Conservation (phyloP, 768 basidiomycete genomes). For the Lactarius indigo region DNA sequence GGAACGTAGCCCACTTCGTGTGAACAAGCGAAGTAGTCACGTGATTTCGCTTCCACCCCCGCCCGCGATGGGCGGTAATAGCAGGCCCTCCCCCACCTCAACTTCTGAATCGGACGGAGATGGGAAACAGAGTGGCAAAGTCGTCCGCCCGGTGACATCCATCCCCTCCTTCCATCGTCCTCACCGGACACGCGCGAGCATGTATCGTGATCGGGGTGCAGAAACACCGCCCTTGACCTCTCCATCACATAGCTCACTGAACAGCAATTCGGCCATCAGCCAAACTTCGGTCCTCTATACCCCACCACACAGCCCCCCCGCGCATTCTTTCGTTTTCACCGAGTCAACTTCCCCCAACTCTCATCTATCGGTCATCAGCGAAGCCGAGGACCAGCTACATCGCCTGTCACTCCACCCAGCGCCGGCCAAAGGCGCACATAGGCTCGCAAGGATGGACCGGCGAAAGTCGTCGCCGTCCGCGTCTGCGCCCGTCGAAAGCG, state of each 20-base stretch:
- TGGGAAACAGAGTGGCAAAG: background rate
- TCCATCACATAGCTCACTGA: slow-evolving; percentile 32
- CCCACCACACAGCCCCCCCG: slow-evolving; percentile 26
- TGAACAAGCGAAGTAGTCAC: slow-evolving; percentile 1
- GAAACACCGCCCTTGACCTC: slow-evolving; percentile 24
- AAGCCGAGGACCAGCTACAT: slow-evolving; percentile 4
- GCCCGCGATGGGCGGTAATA: background rate
- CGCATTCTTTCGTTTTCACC: background rate
- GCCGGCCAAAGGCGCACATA: slow-evolving; percentile 1
- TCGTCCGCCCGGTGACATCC: slow-evolving; percentile 1
- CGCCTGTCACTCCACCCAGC: background rate
- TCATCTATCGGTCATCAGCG: slow-evolving; percentile 21
- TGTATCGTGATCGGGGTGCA: background rate
- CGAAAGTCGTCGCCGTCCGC: background rate
- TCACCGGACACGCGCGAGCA: background rate
- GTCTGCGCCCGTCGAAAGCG: background rate
- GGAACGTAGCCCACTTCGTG: background rate
- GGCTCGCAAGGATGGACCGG: slow-evolving; percentile 1
- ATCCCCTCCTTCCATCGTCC: slow-evolving; percentile 14
- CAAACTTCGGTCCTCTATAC: slow-evolving; percentile 14
- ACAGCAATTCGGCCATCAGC: slow-evolving; percentile 14
- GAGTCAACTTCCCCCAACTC: background rate
- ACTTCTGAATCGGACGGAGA: slow-evolving; percentile 16
- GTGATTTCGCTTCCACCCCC: background rate
- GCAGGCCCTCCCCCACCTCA: background rate